phyloP scores from a whole-genome alignment of 1,284 basidiomycete species.

The Termitomyces sp. region DNA sequence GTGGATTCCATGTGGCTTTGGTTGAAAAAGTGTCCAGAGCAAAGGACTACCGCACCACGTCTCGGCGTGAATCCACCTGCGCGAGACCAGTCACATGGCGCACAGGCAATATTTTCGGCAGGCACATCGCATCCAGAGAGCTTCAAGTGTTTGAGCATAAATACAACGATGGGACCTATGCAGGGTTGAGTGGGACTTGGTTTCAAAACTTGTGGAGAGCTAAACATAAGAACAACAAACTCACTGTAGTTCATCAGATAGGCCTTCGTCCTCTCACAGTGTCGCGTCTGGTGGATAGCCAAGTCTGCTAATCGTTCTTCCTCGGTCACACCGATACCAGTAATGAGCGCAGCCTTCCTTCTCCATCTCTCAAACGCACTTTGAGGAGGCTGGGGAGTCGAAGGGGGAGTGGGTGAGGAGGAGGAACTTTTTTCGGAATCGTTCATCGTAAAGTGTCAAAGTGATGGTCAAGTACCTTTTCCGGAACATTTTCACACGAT shows the following conservation, averaged over 20 bases:
- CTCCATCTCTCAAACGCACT: constrained; percentile 52
- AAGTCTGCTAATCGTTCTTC: constrained; percentile 46
- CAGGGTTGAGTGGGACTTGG: neutral
- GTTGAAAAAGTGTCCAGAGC: constrained; percentile 77
- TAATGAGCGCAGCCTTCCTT: constrained; percentile 46
- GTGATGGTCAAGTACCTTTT: constrained; percentile 9
- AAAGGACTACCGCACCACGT: constrained; percentile 73
- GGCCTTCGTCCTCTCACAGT: constrained; percentile 56
- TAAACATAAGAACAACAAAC: neutral
- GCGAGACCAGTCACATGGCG: constrained; percentile 69
- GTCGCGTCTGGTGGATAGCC: constrained; percentile 35
- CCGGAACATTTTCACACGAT: constrained; percentile 17
- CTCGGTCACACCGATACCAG: constrained; percentile 51
- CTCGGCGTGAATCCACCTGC: constrained; percentile 83
- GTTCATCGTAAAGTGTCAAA: constrained; percentile 23
- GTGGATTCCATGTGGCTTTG: constrained; percentile 92
- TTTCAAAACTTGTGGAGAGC: neutral
- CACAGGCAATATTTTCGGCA: constrained; percentile 73
- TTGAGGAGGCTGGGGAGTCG: constrained; percentile 14
- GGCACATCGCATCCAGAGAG: constrained; percentile 65
- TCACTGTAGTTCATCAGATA: constrained; percentile 50
- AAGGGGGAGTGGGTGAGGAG: constrained; percentile 13
- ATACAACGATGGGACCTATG: constrained; percentile 77
- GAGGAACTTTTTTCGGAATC: constrained; percentile 23
- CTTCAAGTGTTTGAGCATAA: constrained; percentile 85